Percentiles rank a stretch among this genome's conserved stretches.
phyloP scores from a whole-genome alignment of 495 filamentous ascomycete genomes.

The Schizothecium vesticola region DNA sequence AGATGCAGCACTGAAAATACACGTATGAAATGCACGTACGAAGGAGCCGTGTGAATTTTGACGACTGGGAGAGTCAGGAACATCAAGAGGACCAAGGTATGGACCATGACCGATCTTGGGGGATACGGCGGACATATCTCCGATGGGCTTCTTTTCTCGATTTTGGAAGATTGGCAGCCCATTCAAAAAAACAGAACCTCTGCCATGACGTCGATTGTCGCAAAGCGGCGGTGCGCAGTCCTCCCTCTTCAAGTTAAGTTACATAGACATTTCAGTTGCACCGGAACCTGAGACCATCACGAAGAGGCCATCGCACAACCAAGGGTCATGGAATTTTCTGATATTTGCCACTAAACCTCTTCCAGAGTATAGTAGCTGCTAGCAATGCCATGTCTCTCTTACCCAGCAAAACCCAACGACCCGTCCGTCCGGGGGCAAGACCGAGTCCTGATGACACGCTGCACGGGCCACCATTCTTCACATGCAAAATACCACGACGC shows the following conservation, averaged over 20 bases:
- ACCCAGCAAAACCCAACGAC: not conserved
- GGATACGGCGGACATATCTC: not conserved
- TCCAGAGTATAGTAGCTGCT: not conserved
- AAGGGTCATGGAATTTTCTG: not conserved
- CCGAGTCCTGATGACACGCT: not conserved
- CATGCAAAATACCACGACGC: not conserved
- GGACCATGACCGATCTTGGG: not conserved
- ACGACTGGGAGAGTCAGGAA: not conserved
- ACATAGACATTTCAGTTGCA: not conserved
- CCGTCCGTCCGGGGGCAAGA: not conserved
- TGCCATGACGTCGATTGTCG: not conserved
- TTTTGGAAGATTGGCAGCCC: not conserved
- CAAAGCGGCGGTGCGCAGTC: not conserved
- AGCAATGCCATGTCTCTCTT: not conserved
- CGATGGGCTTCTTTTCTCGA: not conserved
- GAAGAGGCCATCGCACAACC: not conserved
- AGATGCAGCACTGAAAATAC: not conserved
- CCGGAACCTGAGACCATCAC: not conserved
- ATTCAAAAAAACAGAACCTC: not conserved
- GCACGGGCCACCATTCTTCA: conserved; percentile 14
- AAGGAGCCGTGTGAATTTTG: not conserved
- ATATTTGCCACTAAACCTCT: not conserved
- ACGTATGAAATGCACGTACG: not conserved
- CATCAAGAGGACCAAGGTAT: not conserved
- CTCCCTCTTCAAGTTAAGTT: not conserved